Conservation (phyloP, 2,329 filamentous ascomycete genomes). For the Aspergillus vadensis region DNA sequence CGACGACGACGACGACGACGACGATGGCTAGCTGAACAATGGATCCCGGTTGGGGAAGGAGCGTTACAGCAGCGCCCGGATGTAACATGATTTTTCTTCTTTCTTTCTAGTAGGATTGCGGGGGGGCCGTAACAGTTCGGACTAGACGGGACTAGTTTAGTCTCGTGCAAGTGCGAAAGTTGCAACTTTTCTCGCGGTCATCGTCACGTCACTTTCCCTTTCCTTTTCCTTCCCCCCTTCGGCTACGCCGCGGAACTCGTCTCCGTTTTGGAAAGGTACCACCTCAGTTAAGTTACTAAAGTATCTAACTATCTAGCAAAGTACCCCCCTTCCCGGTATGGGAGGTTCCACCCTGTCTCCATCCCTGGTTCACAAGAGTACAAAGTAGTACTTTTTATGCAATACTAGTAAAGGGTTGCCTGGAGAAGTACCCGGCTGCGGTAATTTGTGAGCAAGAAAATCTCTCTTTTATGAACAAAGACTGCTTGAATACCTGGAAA, state of each 20-base stretch:
- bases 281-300: not conserved
- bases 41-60: not conserved
- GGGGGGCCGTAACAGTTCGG: not conserved
- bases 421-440: not conserved
- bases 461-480: no score
- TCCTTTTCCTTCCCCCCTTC: not conserved
- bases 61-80: conserved; percentile 1
- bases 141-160: not conserved
- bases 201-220: conserved; percentile 5
- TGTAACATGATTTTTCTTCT: not conserved
- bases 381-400: not conserved
- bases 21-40: not conserved
- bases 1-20: not conserved
- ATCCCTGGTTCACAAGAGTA: not conserved
- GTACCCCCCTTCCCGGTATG: no score
- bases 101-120: not conserved
- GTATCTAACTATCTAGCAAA: no score
- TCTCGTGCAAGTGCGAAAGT: not conserved
- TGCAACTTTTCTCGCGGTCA: not conserved
- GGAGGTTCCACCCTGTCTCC: no score
- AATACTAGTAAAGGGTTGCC: no score
- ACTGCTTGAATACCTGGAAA: not conserved
- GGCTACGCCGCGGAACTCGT: conserved; percentile 7
- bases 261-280: not conserved
- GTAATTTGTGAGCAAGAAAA: not conserved